A percentile compares a stretch with the other conserved stretches of the same genome.
Evolutionary conservation across 2,329 filamentous ascomycete genomes (phyloP).

Genomic region (Colletotrichum sublineola): DNA sequence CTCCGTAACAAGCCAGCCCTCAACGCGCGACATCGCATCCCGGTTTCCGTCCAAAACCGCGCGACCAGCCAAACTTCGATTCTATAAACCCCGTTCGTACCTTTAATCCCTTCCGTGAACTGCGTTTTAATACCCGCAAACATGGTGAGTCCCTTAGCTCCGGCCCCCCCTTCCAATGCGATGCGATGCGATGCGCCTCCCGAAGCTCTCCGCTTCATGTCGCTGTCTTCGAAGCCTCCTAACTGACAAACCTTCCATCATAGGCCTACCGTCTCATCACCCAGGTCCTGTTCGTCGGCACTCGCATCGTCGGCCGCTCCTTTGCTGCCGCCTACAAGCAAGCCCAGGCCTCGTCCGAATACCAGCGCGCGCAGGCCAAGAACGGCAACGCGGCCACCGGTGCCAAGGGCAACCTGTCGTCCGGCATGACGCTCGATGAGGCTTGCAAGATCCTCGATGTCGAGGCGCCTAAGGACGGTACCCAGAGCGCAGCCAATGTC

Average conservation of each 20-base stretch:
- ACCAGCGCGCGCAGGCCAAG: constrained; percentile 80
- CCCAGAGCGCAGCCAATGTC: constrained; percentile 83
- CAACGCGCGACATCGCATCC: constrained; percentile 31
- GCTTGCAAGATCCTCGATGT: constrained; percentile 98
- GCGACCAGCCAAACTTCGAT: constrained; percentile 2
- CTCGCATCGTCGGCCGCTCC: constrained; percentile 91
- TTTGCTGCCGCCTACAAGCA: constrained; percentile 97
- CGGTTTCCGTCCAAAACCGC: constrained; percentile 3
- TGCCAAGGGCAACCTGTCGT: constrained; percentile 61
- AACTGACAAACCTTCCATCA: constrained; percentile 5
- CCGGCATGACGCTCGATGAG: constrained; percentile 92
- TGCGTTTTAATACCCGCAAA: constrained; percentile 25
- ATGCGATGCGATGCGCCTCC: constrained; percentile 17
- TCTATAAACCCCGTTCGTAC: background rate
- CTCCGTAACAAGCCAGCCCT: constrained; percentile 12
- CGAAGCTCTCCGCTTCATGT: background rate
- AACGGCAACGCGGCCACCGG: constrained; percentile 59
- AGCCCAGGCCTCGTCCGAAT: constrained; percentile 87
- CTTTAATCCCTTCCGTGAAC: constrained; percentile 6
- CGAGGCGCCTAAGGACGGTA: constrained; percentile 83
- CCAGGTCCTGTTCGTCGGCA: constrained; percentile 91
- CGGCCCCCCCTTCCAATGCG: background rate
- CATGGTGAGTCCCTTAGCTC: constrained; percentile 36
- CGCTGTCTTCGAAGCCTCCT: background rate
- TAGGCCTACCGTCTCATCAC: constrained; percentile 72